Evolutionary conservation across 2,329 filamentous ascomycete species (phyloP).

Genomic region (Ceratocystis destructans): DNA sequence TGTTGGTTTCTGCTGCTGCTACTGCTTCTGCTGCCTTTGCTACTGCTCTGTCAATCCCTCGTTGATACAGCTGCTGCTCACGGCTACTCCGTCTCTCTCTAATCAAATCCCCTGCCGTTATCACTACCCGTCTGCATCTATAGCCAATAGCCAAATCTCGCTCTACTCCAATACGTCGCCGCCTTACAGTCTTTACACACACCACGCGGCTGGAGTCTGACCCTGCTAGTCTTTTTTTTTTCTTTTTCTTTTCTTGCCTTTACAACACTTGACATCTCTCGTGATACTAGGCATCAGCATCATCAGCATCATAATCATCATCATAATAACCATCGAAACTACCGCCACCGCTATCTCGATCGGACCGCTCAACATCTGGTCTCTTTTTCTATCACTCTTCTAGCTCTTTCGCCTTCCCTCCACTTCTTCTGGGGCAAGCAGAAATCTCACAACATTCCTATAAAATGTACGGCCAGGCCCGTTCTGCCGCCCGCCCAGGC

Average conservation of each 20-base stretch:
- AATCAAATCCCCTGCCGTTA: not conserved
- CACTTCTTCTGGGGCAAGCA: not conserved
- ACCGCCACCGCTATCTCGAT: not conserved
- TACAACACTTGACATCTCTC: not conserved
- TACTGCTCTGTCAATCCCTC: not conserved
- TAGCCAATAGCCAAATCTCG: not conserved
- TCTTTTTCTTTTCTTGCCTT: not conserved
- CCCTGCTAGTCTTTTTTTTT: not conserved
- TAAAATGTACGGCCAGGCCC: conserved; percentile 11
- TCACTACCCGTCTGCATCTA: conserved; percentile 1
- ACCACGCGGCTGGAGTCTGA: not conserved
- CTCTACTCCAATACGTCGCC: not conserved
- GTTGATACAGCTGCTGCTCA: too few relatives aligned
- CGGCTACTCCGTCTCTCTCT: too few relatives aligned
- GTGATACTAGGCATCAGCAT: not conserved
- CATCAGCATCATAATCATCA: not conserved
- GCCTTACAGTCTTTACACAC: conserved; percentile 2
- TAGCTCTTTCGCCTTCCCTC: not conserved
- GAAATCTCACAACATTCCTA: not conserved
- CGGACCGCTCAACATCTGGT: not conserved
- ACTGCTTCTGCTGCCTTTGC: not conserved
- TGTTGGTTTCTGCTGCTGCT: too few relatives aligned
- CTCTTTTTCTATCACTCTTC: not conserved
- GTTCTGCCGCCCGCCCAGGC: conserved; percentile 15
- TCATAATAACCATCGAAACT: not conserved